Base-by-base conservation (phyloP, 116 monocot species). In the Cymodocea nodosa region DNA sequence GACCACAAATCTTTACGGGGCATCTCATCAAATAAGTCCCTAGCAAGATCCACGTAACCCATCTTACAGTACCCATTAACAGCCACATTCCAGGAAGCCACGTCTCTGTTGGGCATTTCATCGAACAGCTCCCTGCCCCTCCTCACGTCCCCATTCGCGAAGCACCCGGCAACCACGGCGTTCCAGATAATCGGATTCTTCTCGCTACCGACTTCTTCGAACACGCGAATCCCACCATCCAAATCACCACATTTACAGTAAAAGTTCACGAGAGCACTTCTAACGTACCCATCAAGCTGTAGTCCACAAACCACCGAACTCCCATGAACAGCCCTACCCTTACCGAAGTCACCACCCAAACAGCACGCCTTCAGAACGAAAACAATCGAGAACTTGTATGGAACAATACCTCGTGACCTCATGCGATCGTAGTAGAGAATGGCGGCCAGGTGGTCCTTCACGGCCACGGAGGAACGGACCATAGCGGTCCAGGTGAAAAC, bases 401-500 rank as follows among this genome's bases (percentile, higher is more conserved):
- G 70, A 0, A 35, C 25, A 50, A 70, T 0, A 13, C 62, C 70
- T 13, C 2, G 35, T 16, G 19, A 34, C 51, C 51, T 10, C 70
- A 70, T 70, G 16, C 19, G 70, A 8, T 52, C 52, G 61, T 70
- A 70, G 52, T 30, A 70, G 2, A 34, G 35, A 25, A 36, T 10
- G 17, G 60, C 60, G 36, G 18, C 35, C 12, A 35, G 61, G 24
- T 14, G 61, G 17, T 36, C 30, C 7, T 61, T 36, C 17, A 16
- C 17, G 30, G 61, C 10, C 73, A 85, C 70, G 60, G 67, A 67
- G 23, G 84, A 65, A 4, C 75, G 65, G 44, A 81, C 62, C 50
- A 78, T n/a, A n/a, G 75, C 72, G 57, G 72, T 85, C 60, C 70
- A 85, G 8, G 73, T n/a, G 59, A 81, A 78, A 10, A 52, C 6